Evolutionary conservation across 1,284 basidiomycete genomes (phyloP), one percentile per base, ranked within the genome.

Genomic region (Golubevia sp.): DNA sequence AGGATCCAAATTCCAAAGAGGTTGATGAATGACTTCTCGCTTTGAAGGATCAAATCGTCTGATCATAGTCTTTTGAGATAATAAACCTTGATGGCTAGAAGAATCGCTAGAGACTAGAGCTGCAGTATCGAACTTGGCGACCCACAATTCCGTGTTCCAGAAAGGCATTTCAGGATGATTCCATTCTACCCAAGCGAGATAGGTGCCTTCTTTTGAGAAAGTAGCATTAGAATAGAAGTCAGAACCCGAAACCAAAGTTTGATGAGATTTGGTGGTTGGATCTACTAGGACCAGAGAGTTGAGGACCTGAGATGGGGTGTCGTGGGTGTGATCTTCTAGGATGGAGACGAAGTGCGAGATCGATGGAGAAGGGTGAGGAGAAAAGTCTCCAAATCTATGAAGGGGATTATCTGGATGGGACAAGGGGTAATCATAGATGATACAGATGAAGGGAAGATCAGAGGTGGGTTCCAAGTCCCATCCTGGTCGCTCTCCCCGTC

Each of bases 131-230:
- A 87, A 76, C 11, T 85, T 49, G 0, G 88, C 90, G 24, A 90
- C 80, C 70, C 87, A 85, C 48, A 92, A 84, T 72, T 90, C 85
- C 0, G 88, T 86, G 20, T 89, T 90, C 71, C 91, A 89, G 90
- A 91, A 93, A 21, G 91, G 91, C 92, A 93, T 92, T 73, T 91
- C 88, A 0, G 92, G 92, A 67, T 85, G 84, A 34, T 78, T 73
- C 91, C 91, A 93, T 64, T 90, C 87, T 55, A 89, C 85, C 89
- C 90, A 93, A 2, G 87, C 88, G 20, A 93, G 72, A 51, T 86
- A 87, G 21, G 83, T 85, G 0, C 91, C 92, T 70, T 91, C 88
- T 0, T 90, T 88, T 23, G 90, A 90, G 82, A 92, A 90, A 25
- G 83, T 85, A 0, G 91, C 88, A 1, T 86, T 71, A 3, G 77